A percentile compares a stretch with the other conserved stretches of the same genome.
Conservation (phyloP, 805 yeast genomes). For the Yarrowia osloensis region DNA sequence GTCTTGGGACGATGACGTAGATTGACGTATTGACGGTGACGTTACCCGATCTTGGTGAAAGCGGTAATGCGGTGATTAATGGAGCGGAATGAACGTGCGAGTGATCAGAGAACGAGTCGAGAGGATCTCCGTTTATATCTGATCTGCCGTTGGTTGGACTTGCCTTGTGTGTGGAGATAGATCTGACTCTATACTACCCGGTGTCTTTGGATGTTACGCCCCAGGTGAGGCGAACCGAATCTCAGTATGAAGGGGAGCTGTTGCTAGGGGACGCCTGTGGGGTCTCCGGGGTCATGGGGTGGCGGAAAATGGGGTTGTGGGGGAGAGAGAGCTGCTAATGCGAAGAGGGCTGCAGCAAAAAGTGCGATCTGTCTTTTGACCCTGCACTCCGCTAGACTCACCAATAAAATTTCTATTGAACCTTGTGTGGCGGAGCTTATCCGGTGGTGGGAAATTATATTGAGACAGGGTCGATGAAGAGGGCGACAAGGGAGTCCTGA, state of each 20-base stretch:
- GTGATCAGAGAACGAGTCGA: no score
- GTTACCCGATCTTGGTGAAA: no score
- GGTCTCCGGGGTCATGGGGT: conserved; percentile 29
- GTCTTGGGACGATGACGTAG: no score
- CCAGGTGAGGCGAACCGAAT: conserved; percentile 24
- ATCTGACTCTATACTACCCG: not conserved
- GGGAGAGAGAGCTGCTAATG: not conserved
- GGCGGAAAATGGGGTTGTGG: not conserved
- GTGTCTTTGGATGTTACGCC: conserved; percentile 18
- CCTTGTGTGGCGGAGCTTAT: not conserved
- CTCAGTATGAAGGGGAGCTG: conserved; percentile 17
- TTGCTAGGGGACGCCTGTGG: not conserved
- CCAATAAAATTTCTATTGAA: conserved; percentile 11
- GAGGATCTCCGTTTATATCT: no score
- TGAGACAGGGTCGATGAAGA: not conserved
- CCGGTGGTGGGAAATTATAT: not conserved
- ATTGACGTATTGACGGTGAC: no score
- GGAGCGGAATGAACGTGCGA: no score
- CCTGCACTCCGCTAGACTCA: not conserved
- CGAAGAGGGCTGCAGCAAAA: conserved; percentile 3
- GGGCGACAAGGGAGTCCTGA: not conserved
- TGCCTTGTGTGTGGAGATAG: not conserved
- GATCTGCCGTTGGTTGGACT: not conserved
- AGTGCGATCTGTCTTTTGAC: no score
- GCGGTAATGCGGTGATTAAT: no score